phyloP scores from a whole-genome alignment of 176 grass and related monocot species.

The Bolboschoenus planiculmis region DNA sequence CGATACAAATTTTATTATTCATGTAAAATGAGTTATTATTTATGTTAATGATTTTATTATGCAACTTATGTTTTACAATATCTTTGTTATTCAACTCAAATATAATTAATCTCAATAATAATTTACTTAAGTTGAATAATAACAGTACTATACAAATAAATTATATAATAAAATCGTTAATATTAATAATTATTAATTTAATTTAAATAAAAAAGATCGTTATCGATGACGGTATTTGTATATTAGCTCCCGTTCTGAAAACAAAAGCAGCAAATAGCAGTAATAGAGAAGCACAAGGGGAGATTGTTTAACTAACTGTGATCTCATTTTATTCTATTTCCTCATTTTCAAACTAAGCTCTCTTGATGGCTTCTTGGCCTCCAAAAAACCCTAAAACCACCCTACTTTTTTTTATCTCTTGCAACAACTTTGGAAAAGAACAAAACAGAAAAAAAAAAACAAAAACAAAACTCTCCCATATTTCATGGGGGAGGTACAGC shows the following conservation, averaged over 20 bases:
- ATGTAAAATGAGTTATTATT: too few species aligned
- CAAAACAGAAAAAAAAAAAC: neutral
- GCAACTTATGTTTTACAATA: too few species aligned
- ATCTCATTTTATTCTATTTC: constrained; percentile 25
- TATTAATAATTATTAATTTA: too few species aligned
- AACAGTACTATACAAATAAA: too few species aligned
- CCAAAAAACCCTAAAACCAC: constrained; percentile 15
- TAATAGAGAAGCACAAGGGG: neutral
- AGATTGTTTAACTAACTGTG: constrained; percentile 8
- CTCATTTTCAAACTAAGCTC: constrained; percentile 25
- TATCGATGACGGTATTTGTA: too few species aligned
- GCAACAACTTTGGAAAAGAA: constrained; percentile 6
- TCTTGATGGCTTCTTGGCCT: constrained; percentile 18
- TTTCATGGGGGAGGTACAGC: constrained; percentile 11
- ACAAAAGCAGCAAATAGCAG: neutral
- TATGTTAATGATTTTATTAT: too few species aligned
- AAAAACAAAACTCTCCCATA: constrained; percentile 15
- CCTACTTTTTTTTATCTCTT: constrained; percentile 1
- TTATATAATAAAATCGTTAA: too few species aligned
- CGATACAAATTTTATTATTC: too few species aligned
- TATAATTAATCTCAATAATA: too few species aligned
- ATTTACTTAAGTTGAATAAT: too few species aligned
- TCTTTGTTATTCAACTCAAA: too few species aligned
- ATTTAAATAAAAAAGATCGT: too few species aligned
- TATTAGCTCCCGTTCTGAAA: neutral